Evolutionary conservation across 306 rosid genomes (phyloP).

Genomic region (Canavalia ensiformis): DNA sequence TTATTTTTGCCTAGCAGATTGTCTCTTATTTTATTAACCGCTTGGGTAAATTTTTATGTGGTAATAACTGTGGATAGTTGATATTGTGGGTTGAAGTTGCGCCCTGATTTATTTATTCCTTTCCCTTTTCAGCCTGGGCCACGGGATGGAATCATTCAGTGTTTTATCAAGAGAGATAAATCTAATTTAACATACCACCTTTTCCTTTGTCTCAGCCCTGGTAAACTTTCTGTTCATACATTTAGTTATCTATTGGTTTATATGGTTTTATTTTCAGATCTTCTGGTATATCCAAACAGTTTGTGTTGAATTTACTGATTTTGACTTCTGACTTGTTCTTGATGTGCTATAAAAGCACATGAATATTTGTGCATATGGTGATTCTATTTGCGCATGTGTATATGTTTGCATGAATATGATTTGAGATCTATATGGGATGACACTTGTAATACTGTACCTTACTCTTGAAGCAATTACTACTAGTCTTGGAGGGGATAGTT

Average conservation of each 20-base stretch:
- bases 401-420: slow-evolving; percentile 28
- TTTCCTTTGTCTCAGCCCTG: slow-evolving; percentile 84
- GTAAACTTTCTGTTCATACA: slow-evolving; percentile 48
- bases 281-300: slow-evolving; percentile 30
- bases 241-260: background rate
- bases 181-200: slow-evolving; percentile 83
- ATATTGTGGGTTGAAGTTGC: slow-evolving; percentile 25
- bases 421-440: slow-evolving; percentile 9
- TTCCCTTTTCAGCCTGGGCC: slow-evolving; percentile 80
- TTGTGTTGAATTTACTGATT: background rate
- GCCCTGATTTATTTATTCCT: slow-evolving; percentile 34
- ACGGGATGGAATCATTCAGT: slow-evolving; percentile 77
- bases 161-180: slow-evolving; percentile 90
- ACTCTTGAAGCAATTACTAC: background rate
- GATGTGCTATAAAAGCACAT: background rate
- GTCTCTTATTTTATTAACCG: slow-evolving; percentile 19
- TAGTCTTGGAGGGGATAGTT: background rate
- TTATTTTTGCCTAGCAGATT: background rate
- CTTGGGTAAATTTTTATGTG: slow-evolving; percentile 25
- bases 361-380: slow-evolving; percentile 6
- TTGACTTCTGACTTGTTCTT: slow-evolving; percentile 3
- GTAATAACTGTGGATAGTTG: background rate
- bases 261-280: slow-evolving; percentile 17
- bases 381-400: background rate
- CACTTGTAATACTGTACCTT: background rate